Evolutionary conservation across 352 stramenopile genomes (phyloP), one percentile per base, ranked within the genome.

Genomic region (Globisporangium camurandrum): DNA sequence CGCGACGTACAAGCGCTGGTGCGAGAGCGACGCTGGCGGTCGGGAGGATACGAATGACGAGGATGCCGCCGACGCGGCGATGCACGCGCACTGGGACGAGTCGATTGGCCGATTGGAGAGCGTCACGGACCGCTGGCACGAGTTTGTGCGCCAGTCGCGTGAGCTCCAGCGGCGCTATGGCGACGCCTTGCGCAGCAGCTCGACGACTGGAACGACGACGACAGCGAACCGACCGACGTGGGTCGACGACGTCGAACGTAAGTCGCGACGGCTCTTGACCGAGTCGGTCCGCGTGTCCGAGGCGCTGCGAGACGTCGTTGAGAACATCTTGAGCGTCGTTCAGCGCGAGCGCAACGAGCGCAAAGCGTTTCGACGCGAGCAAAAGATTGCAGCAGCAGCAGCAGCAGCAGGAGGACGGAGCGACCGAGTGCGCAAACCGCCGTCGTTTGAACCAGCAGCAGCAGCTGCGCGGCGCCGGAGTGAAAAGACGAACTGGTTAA

Each of bases 1-100:
- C 19, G 72, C 77, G 50, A 86, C 75, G 22, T 82, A 84, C 58
- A 88, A 88, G 54, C 71, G 79, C 26, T 86, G 69, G 71, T 74
- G 72, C 22, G 62, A 83, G 33, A 86, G 70, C 34, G 67, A 73
- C 1, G 65, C 84, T 20, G 66, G 61, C 20, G 43, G 57, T 39
- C n/a, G n/a, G n/a, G n/a, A n/a, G n/a, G n/a, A n/a, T n/a, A n/a
- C n/a, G n/a, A 46, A 24, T 23, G 43, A 58, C 17, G 31, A 34
- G 39, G 46, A 30, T 19, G 53, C 30, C 14, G 52, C 40, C 8
- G 48, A 48, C 4, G 55, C 66, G 31, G 61, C 59, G 12, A 47
- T 19, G 36, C n/a, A 57, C 14, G 46, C 66, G n/a, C 70, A 83
- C 47, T 57, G 85, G 23, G 75, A 86, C 30, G 75, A 86, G 49